Percentiles rank a stretch among this genome's conserved stretches.
phyloP scores from a whole-genome alignment of 2,329 filamentous ascomycete species.

The Penicillium sp. region DNA sequence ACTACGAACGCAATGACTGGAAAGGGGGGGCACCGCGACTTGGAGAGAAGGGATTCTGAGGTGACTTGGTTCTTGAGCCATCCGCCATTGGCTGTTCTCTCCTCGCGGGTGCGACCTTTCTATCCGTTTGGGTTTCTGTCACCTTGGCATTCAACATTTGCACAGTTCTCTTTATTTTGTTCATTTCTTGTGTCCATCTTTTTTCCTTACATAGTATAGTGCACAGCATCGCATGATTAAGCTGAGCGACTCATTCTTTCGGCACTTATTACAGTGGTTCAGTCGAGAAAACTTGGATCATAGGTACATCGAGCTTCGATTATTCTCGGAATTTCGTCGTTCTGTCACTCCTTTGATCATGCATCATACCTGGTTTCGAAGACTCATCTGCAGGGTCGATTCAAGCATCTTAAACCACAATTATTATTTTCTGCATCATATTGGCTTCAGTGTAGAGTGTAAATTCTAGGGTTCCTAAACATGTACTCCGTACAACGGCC shows the following conservation, averaged over 20 bases:
- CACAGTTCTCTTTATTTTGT: not conserved
- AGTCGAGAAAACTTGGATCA: constrained; percentile 5
- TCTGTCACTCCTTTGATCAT: constrained; percentile 8
- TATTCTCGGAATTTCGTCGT: constrained; percentile 12
- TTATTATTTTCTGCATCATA: not conserved
- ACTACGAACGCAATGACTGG: constrained; percentile 90
- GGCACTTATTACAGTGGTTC: constrained; percentile 7
- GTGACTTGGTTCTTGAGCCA: not conserved
- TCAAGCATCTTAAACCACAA: not conserved
- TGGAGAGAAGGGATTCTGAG: constrained; percentile 50
- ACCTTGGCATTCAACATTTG: constrained; percentile 3
- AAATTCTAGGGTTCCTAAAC: not conserved
- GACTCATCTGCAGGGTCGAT: not conserved
- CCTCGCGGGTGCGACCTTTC: constrained; percentile 16
- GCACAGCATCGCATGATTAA: constrained; percentile 25
- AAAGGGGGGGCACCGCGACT: constrained; percentile 63
- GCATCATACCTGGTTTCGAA: not conserved
- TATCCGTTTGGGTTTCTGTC: constrained; percentile 10
- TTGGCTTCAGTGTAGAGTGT: not conserved
- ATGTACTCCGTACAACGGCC: no score
- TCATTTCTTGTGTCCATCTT: constrained; percentile 10
- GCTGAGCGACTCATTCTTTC: constrained; percentile 20
- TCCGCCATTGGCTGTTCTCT: not conserved
- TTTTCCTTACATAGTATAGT: constrained; percentile 23
- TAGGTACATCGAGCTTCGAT: constrained; percentile 8